Conservation (phyloP, 176 grass and related monocot genomes). For the Chrysopogon serrulatus region DNA sequence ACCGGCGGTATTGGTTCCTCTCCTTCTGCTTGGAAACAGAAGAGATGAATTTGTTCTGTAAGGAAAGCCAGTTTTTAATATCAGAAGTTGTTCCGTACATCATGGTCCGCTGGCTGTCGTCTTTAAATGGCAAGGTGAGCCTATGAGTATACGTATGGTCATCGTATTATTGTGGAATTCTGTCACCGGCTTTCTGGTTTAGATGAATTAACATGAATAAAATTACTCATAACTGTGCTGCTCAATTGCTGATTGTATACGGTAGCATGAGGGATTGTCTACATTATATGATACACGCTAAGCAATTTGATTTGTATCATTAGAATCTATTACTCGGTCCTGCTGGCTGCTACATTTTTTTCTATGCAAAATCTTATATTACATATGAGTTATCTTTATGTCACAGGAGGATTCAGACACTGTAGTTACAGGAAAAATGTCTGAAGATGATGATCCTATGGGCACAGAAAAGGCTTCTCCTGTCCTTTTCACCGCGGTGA, state of each 20-base stretch:
- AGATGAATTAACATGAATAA: too few species aligned
- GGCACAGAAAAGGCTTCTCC: neutral
- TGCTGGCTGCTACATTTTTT: too few species aligned
- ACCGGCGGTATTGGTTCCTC: neutral
- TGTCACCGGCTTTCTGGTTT: accelerated
- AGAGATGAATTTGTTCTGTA: neutral
- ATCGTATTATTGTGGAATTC: too few species aligned
- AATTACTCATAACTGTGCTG: too few species aligned
- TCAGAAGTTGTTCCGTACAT: neutral
- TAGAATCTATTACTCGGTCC: too few species aligned
- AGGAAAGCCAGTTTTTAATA: neutral
- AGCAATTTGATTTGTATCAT: too few species aligned
- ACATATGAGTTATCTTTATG: neutral
- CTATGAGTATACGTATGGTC: too few species aligned
- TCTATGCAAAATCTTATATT: neutral
- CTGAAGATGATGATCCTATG: neutral
- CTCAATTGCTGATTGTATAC: too few species aligned
- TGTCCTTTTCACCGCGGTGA: neutral
- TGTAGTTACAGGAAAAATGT: neutral
- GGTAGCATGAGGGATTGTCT: too few species aligned
- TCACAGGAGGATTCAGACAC: neutral
- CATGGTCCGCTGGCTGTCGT: neutral
- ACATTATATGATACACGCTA: too few species aligned
- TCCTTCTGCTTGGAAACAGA: neutral
- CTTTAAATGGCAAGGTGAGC: neutral